Base-by-base conservation (phyloP, 2,329 filamentous ascomycete genomes). In the Fusarium sp. region DNA sequence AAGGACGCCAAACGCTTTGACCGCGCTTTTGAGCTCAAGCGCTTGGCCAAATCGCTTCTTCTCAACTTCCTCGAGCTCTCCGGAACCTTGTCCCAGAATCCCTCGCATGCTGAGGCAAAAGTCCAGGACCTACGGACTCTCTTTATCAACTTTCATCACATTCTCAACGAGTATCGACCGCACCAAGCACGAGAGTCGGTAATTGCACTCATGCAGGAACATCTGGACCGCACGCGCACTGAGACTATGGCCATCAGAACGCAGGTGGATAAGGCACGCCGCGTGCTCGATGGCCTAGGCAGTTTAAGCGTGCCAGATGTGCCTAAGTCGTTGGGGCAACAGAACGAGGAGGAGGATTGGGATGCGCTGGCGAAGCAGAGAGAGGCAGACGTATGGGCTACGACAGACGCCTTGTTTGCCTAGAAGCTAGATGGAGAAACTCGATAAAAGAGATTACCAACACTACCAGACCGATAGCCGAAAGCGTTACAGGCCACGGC, bases 81-180 rank as follows among this genome's bases (percentile, higher is more conserved):
- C 0, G 93, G 94, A 57, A 69, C 66, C 22, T 68, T 79, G 36
- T 72, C 73, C 14, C 64, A 67, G 19, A 72, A 70, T 24, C 77
- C 80, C 1, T 45, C 72, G 42, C 72, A 91, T 77, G 91, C 89
- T 52, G 84, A 87, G 26, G 85, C 89, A 42, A 97, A 97, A 77
- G 85, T 95, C 45, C 84, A 89, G 44, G 92, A 98, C 78, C 81
- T 99, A 33, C 87, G 92, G 73, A 94, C 91, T 17, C 82, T 98
- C 28, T 91, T 97, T 67, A 90, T 95, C 78, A 98, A 98, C 78
- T 92, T 97, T 75, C 94, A 98, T 80, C 93, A 97, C 75, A 86
- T 97, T 55, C 89, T 98, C 70, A 99, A 99, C 79, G 91, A 97
- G 79, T 98, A 97, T 80, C 88, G 95, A 33, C 94, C 94, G 11